Conservation (phyloP, 176 grass and related monocot species). For the Ampelocalamus luodianensis region DNA sequence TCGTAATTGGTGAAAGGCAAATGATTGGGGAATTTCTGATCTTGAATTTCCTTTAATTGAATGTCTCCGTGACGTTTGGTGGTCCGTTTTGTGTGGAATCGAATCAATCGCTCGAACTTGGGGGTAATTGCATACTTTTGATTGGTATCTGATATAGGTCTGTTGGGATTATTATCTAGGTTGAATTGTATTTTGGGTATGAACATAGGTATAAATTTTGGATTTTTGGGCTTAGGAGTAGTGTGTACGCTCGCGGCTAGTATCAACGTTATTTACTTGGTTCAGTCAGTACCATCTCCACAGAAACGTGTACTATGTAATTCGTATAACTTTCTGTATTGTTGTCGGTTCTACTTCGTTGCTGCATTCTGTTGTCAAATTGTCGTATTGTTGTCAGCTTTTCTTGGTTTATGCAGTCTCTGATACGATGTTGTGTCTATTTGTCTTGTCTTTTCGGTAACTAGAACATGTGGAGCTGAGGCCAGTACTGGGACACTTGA, state of each 20-base stretch:
- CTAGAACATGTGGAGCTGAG: conserved; percentile 64
- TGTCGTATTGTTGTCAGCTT: conserved; percentile 36
- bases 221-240: neutral
- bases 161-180: neutral
- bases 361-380: conserved; percentile 30
- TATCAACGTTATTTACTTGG: neutral
- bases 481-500: conserved; percentile 45
- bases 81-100: neutral
- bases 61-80: neutral
- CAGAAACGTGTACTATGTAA: conserved; percentile 27
- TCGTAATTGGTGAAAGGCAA: neutral
- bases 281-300: conserved; percentile 34
- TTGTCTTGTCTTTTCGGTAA: conserved; percentile 53
- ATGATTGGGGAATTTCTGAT: neutral
- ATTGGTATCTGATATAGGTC: neutral
- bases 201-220: neutral
- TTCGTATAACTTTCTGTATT: neutral
- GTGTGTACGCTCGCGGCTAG: neutral
- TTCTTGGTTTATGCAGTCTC: conserved; percentile 41
- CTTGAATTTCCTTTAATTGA: neutral
- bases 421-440: conserved; percentile 63
- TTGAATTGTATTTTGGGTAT: neutral
- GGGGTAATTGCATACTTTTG: neutral
- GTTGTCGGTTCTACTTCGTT: neutral
- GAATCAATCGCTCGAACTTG: neutral